These are phyloP conservation scores for Xylariales sp. DNA, from an alignment of 2,329 filamentous ascomycete species.

Conservation along the genomic window DNA sequence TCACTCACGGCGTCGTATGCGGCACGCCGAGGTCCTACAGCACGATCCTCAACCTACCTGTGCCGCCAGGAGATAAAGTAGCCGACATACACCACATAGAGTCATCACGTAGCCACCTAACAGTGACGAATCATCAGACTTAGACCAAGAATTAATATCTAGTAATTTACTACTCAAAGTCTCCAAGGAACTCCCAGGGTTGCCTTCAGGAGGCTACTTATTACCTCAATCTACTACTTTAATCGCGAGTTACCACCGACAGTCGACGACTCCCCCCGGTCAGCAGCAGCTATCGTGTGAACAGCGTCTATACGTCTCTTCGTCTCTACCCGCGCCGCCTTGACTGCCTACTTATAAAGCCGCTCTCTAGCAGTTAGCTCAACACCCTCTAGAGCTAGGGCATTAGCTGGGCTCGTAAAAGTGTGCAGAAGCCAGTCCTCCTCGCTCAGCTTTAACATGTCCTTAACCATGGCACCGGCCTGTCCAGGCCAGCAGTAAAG, in stretches of 20 bases:
- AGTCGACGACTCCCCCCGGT: not conserved
- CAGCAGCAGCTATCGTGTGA: not conserved
- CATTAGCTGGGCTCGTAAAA: conserved; percentile 2
- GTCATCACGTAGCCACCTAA: too few relatives aligned
- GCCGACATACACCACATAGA: too few relatives aligned
- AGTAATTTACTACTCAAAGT: not conserved
- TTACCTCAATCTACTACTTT: not conserved
- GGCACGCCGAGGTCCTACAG: conserved; percentile 9
- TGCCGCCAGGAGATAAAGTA: conserved; percentile 6
- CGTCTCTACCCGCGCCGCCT: conserved; percentile 9
- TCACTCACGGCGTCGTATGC: conserved; percentile 2
- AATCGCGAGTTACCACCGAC: not conserved
- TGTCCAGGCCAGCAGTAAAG: not conserved
- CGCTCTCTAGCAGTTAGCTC: conserved; percentile 10
- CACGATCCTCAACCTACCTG: not conserved
- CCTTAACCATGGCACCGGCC: not conserved
- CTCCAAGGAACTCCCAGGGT: not conserved
- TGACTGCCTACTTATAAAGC: conserved; percentile 8
- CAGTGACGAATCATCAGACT: not conserved
- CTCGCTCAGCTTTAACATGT: conserved; percentile 3
- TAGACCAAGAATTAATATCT: conserved; percentile 4
- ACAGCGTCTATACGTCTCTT: not conserved
- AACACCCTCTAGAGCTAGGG: conserved; percentile 3
- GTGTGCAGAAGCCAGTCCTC: conserved; percentile 5
- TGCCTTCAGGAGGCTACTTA: not conserved